These are phyloP conservation scores for Deinandra increscens DNA, from an alignment of 129 eudicot genomes.

Conservation along the genomic window DNA sequence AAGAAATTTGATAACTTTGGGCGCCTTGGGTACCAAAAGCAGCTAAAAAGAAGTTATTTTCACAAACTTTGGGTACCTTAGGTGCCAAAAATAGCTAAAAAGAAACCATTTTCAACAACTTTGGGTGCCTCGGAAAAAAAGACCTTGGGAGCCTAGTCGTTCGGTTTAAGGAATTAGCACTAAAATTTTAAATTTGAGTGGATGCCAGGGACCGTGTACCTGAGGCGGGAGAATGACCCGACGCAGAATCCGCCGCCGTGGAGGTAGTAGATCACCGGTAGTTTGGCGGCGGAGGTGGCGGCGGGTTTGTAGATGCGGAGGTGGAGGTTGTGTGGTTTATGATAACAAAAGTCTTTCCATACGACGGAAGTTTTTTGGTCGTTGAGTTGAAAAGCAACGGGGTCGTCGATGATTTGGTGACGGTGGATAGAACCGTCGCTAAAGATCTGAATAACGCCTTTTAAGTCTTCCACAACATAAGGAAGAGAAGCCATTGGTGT, in stretches of 20 bases:
- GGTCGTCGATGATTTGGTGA: conserved; percentile 13
- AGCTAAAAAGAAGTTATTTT: too few species aligned
- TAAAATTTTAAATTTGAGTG: too few species aligned
- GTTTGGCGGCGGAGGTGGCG: conserved; percentile 22
- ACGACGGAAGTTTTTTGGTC: conserved; percentile 48
- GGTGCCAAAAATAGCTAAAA: too few species aligned
- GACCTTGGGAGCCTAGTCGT: too few species aligned
- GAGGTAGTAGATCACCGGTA: conserved; percentile 58
- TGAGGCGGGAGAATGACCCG: conserved; percentile 77
- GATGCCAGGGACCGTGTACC: too few species aligned
- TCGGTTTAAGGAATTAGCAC: too few species aligned
- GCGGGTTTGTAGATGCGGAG: conserved; percentile 73
- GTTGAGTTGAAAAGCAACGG: conserved; percentile 22
- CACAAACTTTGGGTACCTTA: too few species aligned
- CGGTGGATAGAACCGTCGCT: conserved; percentile 72
- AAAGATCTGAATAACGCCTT: conserved; percentile 59
- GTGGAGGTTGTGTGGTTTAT: conserved; percentile 38
- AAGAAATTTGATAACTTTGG: too few species aligned
- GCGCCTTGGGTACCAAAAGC: too few species aligned
- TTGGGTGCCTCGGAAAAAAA: too few species aligned
- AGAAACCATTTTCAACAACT: too few species aligned
- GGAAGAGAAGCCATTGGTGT: conserved; percentile 51
- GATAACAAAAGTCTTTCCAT: conserved; percentile 63
- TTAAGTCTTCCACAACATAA: conserved; percentile 65
- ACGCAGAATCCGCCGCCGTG: conserved; percentile 91